Percentiles rank a stretch among this genome's conserved stretches.
Evolutionary conservation across 139 green algal genomes (phyloP).

Genomic region (Zygnema cylindricum): DNA sequence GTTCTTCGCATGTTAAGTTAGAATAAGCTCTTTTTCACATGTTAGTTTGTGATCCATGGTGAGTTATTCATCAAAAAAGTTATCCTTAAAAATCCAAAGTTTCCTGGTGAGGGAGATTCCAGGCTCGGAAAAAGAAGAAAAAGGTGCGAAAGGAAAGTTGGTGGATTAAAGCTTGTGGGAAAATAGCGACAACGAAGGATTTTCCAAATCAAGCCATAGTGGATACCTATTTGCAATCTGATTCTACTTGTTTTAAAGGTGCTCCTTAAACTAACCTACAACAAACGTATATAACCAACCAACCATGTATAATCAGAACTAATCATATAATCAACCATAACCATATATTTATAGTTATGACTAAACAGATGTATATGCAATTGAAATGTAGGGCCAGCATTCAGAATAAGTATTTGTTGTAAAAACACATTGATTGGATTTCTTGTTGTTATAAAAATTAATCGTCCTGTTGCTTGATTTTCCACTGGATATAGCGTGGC

Average conservation of each 20-base stretch:
- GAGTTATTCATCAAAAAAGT: not conserved
- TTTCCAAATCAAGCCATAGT: slow-evolving; percentile 15
- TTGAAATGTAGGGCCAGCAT: too few species aligned
- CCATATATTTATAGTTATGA: not conserved
- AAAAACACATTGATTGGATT: too few species aligned
- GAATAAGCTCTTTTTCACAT: not conserved
- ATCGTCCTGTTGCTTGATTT: too few species aligned
- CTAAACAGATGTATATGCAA: too few species aligned
- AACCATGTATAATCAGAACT: not conserved
- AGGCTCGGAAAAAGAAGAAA: not conserved
- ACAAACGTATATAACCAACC: not conserved
- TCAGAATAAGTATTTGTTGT: too few species aligned
- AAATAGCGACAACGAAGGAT: not conserved
- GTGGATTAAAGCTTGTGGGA: slow-evolving; percentile 1
- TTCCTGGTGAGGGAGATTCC: not conserved
- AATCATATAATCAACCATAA: not conserved
- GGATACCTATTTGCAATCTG: not conserved
- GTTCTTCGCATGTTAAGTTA: not conserved
- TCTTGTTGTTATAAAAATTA: too few species aligned
- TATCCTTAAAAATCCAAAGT: not conserved
- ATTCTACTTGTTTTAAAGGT: not conserved
- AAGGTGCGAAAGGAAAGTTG: not conserved
- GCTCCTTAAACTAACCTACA: too few species aligned
- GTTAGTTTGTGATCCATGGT: not conserved
- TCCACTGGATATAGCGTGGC: too few species aligned